Evolutionary conservation across 192 early-diverging fungal genomes (phyloP).

Genomic region (Gamsiella multidivaricata): DNA sequence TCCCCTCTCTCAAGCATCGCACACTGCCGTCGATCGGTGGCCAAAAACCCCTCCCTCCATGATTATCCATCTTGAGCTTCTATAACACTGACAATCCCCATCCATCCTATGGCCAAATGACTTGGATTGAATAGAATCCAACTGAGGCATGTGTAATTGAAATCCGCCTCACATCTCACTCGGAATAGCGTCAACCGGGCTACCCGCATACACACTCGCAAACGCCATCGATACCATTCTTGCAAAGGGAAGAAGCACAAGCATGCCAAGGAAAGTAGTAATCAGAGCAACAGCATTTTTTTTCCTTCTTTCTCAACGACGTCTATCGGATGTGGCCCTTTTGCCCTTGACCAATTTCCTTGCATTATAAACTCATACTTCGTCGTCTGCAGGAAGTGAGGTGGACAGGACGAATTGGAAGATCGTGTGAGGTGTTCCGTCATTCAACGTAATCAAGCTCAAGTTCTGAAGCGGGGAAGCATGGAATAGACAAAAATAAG

Average conservation of each 20-base stretch:
- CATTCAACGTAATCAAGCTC: conserved; percentile 5
- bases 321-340: conserved; percentile 18
- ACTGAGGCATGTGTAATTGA: conserved; percentile 8
- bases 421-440: conserved; percentile 2
- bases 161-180: not conserved
- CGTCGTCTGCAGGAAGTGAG: not conserved
- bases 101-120: conserved; percentile 15
- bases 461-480: not conserved
- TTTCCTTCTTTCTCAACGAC: conserved; percentile 20
- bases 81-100: conserved; percentile 1
- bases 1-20: too few species aligned
- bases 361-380: not conserved
- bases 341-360: conserved; percentile 11
- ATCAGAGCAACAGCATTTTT: conserved; percentile 24
- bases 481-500: not conserved
- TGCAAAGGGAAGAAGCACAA: not conserved
- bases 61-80: too few species aligned
- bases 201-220: not conserved
- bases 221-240: not conserved
- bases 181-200: conserved; percentile 12
- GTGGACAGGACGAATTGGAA: conserved; percentile 16
- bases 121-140: conserved; percentile 10
- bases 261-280: conserved; percentile 12
- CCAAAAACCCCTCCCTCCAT: too few species aligned
- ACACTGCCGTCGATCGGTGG: too few species aligned